Evolutionary conservation across 345 rosid species (phyloP).

Genomic region (Eutrema yunnanense): DNA sequence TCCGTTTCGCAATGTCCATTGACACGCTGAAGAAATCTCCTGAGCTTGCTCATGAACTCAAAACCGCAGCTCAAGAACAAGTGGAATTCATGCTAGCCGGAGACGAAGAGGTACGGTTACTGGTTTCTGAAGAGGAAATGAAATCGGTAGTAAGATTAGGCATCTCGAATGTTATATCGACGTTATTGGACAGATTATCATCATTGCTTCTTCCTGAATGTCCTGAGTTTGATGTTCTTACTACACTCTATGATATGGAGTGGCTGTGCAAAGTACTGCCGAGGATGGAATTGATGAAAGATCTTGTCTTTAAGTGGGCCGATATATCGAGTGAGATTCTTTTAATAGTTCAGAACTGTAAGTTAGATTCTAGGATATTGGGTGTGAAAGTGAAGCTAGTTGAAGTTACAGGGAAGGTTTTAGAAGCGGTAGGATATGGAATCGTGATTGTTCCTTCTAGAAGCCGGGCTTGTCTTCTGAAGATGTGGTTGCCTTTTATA

Average conservation of each 20-base stretch:
- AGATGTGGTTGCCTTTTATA: constrained; percentile 82
- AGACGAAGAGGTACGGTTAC: constrained; percentile 52
- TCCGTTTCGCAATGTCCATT: constrained; percentile 64
- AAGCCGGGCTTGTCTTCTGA: constrained; percentile 48
- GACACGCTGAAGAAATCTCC: constrained; percentile 39
- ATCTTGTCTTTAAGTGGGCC: constrained; percentile 65
- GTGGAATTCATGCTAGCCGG: constrained; percentile 80
- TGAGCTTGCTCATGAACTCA: constrained; percentile 63
- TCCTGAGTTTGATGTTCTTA: constrained; percentile 37
- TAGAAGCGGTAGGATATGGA: constrained; percentile 94
- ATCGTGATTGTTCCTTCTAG: constrained; percentile 60
- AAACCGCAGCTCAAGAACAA: constrained; percentile 81
- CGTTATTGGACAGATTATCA: constrained; percentile 46
- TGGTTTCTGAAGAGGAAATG: constrained; percentile 63
- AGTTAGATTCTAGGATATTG: constrained; percentile 53
- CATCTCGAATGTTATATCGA: constrained; percentile 44
- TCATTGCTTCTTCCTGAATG: constrained; percentile 38
- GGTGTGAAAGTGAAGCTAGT: constrained; percentile 68
- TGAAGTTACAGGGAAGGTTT: constrained; percentile 70
- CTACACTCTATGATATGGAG: constrained; percentile 49
- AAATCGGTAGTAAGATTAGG: constrained; percentile 53
- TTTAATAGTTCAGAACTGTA: constrained; percentile 44
- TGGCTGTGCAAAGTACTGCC: constrained; percentile 82
- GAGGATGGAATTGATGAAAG: constrained; percentile 74
- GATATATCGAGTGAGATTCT: constrained; percentile 51